Base-by-base conservation (phyloP, 306 rosid species). In the Sesbania bispinosa region DNA sequence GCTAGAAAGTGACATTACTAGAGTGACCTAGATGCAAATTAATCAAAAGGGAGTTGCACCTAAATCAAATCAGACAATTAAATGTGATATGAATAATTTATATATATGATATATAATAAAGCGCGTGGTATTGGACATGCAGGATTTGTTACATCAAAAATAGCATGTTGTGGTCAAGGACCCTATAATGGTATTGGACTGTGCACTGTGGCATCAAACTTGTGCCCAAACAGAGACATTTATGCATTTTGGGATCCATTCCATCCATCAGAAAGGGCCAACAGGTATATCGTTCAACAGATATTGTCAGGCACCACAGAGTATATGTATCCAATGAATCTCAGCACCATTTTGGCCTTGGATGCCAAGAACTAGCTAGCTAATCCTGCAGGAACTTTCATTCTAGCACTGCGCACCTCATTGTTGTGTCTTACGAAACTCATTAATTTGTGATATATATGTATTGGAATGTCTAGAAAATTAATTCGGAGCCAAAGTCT, bases 141-240 rank as follows among this genome's bases (percentile, higher is more conserved):
- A 90, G 96, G 96, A 39, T 91, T 91, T 76, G 13, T 53, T 2
- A 81, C 96, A 33, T 83, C 95, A 24, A 81, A 88, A 80, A 15
- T 84, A 64, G 97, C 97, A 13, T 91, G 97, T 43, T 91, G 96
- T 3, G 97, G 97, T n/a, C 96, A 91, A 79, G 96, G 97, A 70
- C 91, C 87, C 4, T 85, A 74, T 30, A 92, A 92, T 62, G 97
- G 96, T 1, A 0, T 92, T 0, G 93, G 96, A 35, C 68, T 88
- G 3, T 92, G 97, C 83, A 92, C 93, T 0, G 16, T 1, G 19
- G 71, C 43, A 10, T 92, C 97, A 0, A 88, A 81, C 63, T 18
- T 92, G 66, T 92, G 97, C 57, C 84, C 88, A 0, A 69, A 92
- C 58, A 84, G 97, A 65, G 71, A 84, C 9, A 0, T 0, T 2